Evolutionary conservation across 371 early-diverging fungal genomes (phyloP), one percentile per base, ranked within the genome.

Genomic region (Mucor indicus): DNA sequence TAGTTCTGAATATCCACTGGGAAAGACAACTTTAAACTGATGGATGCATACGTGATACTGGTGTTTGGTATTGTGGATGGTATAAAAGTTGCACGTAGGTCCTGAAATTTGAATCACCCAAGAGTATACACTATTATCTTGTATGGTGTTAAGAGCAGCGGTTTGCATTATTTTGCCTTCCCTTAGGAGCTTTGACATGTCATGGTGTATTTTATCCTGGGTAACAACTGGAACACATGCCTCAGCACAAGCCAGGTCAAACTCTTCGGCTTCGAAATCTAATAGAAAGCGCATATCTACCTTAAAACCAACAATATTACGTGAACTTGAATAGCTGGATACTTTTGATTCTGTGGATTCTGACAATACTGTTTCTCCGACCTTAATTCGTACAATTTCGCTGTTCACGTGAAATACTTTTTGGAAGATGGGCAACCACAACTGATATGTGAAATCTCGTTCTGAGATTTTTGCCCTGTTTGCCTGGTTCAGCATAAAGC

Each of bases 231-330:
- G 39, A 2, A 39, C 9, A 23, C 39, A 39, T 27, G 29, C 29
- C 29, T 43, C 44, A 19, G 25, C 38, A 15, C 47, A 38, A 33
- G 23, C 22, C 17, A 46, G 23, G 33, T 46, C 47, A 46, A 46
- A 38, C 22, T 46, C 27, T 19, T 46, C 47, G 16, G 12, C 21
- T 27, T 46, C 33, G 12, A 35, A 47, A 29, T 47, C 47, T 20
- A 37, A 3, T 23, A 47, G 38, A 24, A 47, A 3, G 15, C 47
- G 12, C 11, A 38, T 24, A 29, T 47, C 47, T 29, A 47, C 47
- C 24, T 47, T 47, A 38, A 38, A 47, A 12, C 37, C 38, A 25
- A 38, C 47, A 38, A 38, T 23, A 38, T 47, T 47, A 13, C 24
- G 17, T 20, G 38, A 30, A 19, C 17, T 24, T 16, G 22, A 11